Evolutionary conservation across 495 filamentous ascomycete genomes (phyloP), one percentile per base, ranked within the genome.

Genomic region (Neurospora africana): DNA sequence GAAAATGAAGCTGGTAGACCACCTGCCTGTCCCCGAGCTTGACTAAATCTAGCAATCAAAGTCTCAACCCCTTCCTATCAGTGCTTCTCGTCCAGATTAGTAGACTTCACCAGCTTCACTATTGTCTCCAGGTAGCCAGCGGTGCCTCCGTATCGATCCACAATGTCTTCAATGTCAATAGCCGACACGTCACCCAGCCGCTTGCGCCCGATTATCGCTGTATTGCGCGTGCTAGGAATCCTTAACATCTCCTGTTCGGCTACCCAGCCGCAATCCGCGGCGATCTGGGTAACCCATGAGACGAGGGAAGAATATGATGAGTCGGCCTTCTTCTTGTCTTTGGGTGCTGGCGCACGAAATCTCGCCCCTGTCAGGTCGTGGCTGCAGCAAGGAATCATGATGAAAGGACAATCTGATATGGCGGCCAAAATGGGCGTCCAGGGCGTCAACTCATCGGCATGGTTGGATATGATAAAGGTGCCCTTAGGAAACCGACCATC

Each of bases 381-480:
- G 39, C 93, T 96, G 83, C 95, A 99, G 82, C 95, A 99, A 2
- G 95, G 95, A 44, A 98, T 97, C 69, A 90, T 90, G 36, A 99
- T 87, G 76, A 97, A 99, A 0, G 94, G 91, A 68, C 87, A 91
- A 19, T 86, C 75, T 23, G 92, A 92, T 3, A 92, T 82, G 37
- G 89, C 87, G 37, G 94, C 93, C 61, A 99, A 86, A 39, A 97
- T 86, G 1, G 95, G 96, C 1, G 96, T 98, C 95, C 95, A 99
- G 5, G 92, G 87, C 1, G 96, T 98, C 13, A 99, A 84, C 81
- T 99, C 93, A 78, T 99, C 95, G 27, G 95, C 93, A 78, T 98
- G 95, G 77, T 98, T 98, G 58, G 93, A 95, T 73, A 99, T 93
- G 70, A 99, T 91, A 76, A 99, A 99, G 0, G 93, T 97, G 37